A percentile compares a stretch with the other conserved stretches of the same genome.
Evolutionary conservation across 176 grass and related monocot genomes (phyloP).

Genomic region (Bromus sterilis): DNA sequence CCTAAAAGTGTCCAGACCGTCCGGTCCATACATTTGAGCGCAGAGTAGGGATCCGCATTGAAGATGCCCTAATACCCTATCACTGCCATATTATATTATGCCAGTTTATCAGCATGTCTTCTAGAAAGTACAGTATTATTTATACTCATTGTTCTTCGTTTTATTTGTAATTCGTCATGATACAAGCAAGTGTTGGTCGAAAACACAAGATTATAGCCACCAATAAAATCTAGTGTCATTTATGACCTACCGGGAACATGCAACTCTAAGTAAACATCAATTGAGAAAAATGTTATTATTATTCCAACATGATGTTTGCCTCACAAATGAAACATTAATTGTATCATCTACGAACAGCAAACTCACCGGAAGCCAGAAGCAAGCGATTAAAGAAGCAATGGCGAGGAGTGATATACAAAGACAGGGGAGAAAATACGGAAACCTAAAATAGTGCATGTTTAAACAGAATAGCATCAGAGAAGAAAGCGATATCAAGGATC

Average conservation of each 20-base stretch:
- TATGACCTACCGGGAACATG: background rate
- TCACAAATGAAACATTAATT: background rate
- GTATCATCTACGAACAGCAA: background rate
- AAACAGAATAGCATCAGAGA: constrained; percentile 6
- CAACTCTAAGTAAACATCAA: background rate
- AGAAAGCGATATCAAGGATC: background rate
- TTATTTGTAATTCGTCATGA: background rate
- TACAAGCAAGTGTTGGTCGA: background rate
- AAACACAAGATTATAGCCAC: background rate
- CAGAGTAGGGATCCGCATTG: too few relatives aligned
- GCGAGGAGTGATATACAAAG: constrained; percentile 48
- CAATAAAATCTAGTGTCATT: background rate
- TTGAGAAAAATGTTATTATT: background rate
- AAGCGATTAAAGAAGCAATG: constrained; percentile 26
- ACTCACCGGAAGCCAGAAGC: constrained; percentile 68
- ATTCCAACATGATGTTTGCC: background rate
- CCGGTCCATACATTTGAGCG: too few relatives aligned
- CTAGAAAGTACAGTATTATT: background rate
- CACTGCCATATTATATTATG: background rate
- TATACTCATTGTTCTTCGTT: background rate
- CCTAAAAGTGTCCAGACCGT: too few relatives aligned
- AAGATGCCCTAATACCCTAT: too few relatives aligned
- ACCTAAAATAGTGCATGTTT: constrained; percentile 42
- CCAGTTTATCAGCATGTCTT: background rate
- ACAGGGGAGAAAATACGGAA: constrained; percentile 70